These are phyloP conservation scores for Penstemon eatonii DNA, from an alignment of 257 asterid genomes.

Conservation along the genomic window DNA sequence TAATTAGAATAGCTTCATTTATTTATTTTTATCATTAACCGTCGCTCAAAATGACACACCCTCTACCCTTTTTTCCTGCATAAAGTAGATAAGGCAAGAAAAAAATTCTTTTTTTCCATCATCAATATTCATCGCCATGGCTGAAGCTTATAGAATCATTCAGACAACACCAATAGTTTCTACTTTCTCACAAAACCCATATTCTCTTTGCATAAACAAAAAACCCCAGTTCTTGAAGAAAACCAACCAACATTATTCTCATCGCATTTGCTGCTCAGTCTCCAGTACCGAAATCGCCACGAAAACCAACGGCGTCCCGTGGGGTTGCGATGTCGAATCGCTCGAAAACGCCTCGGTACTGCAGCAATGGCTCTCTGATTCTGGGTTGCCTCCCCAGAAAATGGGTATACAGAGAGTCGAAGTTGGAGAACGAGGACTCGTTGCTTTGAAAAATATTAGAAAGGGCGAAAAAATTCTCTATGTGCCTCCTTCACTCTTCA, in stretches of 20 bases:
- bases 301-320: conserved; percentile 38
- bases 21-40: no score
- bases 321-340: conserved; percentile 89
- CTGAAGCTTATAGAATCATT: conserved; percentile 62
- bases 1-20: no score
- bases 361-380: conserved; percentile 71
- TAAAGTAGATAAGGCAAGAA: no score
- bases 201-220: conserved; percentile 26
- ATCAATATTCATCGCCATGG: conserved; percentile 39
- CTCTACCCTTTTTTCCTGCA: no score
- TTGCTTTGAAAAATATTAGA: conserved; percentile 77
- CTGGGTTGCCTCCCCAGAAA: conserved; percentile 87
- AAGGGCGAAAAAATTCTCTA: conserved; percentile 89
- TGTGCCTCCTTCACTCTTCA: conserved; percentile 82
- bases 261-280: conserved; percentile 50
- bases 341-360: conserved; percentile 67
- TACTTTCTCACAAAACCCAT: conserved; percentile 39
- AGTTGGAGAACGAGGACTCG: conserved; percentile 92
- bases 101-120: no score
- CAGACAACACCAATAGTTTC: conserved; percentile 43
- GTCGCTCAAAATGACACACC: no score
- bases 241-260: conserved; percentile 16
- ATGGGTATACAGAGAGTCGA: conserved; percentile 81
- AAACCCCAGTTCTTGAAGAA: conserved; percentile 35
- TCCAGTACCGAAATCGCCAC: conserved; percentile 36